Evolutionary conservation across 2,329 filamentous ascomycete genomes (phyloP).

Genomic region (Calonectria pauciramosa): DNA sequence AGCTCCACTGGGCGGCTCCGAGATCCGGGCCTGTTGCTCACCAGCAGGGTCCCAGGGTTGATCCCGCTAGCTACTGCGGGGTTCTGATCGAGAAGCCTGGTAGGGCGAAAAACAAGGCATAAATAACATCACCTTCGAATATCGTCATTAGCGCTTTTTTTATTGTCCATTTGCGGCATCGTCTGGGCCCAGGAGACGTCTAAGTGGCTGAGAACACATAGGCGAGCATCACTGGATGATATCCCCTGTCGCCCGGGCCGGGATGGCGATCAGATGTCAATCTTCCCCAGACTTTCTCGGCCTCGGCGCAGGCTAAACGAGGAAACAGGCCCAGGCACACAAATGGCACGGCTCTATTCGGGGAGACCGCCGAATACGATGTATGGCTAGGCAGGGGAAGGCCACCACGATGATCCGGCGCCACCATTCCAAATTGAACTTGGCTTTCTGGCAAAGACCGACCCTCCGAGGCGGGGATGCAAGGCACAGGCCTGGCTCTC

Average conservation of each 20-base stretch:
- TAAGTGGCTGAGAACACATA: background rate
- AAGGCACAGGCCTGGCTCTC: background rate
- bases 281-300: constrained; percentile 16
- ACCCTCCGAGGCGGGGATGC: constrained; percentile 17
- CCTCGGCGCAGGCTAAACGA: constrained; percentile 17
- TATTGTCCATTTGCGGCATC: background rate
- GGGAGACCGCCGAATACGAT: constrained; percentile 23
- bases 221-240: background rate
- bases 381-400: background rate
- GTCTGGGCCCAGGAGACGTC: background rate
- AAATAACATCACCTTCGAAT: background rate
- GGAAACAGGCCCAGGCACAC: constrained; percentile 14
- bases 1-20: background rate
- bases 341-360: background rate
- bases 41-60: background rate
- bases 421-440: background rate
- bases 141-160: background rate
- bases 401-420: constrained; percentile 3
- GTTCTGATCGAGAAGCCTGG: constrained; percentile 8
- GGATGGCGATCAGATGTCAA: constrained; percentile 19
- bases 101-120: background rate
- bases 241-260: background rate
- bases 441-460: background rate
- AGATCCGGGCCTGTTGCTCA: background rate
- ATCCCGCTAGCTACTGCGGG: background rate